Evolutionary conservation across 495 filamentous ascomycete genomes (phyloP).

Genomic region (Aspergillus asperescens): DNA sequence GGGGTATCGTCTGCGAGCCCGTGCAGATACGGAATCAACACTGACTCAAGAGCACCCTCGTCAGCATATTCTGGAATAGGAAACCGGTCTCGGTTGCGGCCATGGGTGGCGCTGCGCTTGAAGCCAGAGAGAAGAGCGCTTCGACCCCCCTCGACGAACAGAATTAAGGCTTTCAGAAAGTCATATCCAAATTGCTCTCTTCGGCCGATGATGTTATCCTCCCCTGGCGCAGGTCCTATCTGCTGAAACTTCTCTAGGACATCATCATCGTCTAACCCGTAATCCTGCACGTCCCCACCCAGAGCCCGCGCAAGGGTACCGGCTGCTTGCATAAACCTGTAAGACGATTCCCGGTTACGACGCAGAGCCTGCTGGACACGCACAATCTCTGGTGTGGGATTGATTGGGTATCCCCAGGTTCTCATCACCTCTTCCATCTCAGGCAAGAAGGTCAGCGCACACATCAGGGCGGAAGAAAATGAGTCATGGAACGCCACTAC

Average conservation of each 20-base stretch:
- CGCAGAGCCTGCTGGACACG: slow-evolving; percentile 53
- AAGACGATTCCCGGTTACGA: slow-evolving; percentile 51
- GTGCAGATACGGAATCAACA: slow-evolving; percentile 57
- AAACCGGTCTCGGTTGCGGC: slow-evolving; percentile 38
- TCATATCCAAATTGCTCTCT: slow-evolving; percentile 55
- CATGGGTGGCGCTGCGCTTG: slow-evolving; percentile 33
- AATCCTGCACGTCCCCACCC: slow-evolving; percentile 41
- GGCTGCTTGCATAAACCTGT: slow-evolving; percentile 64
- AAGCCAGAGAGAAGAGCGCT: slow-evolving; percentile 52
- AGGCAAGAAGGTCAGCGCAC: slow-evolving; percentile 46
- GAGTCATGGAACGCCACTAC: slow-evolving; percentile 30
- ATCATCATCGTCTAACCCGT: slow-evolving; percentile 24
- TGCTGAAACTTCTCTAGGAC: slow-evolving; percentile 35
- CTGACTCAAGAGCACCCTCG: slow-evolving; percentile 48
- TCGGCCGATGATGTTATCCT: slow-evolving; percentile 36
- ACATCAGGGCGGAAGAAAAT: slow-evolving; percentile 46
- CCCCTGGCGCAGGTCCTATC: slow-evolving; percentile 46
- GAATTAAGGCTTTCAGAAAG: slow-evolving; percentile 58
- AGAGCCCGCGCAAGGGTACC: slow-evolving; percentile 55
- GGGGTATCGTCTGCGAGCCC: slow-evolving; percentile 42
- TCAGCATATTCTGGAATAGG: slow-evolving; percentile 48
- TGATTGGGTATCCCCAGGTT: slow-evolving; percentile 56
- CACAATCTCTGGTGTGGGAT: slow-evolving; percentile 50
- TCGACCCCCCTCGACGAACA: slow-evolving; percentile 57
- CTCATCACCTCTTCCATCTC: slow-evolving; percentile 53